Evolutionary conservation across 2,329 filamentous ascomycete genomes (phyloP), one percentile per base, ranked within the genome.

Genomic region (Paracoccidioides brasiliensis): DNA sequence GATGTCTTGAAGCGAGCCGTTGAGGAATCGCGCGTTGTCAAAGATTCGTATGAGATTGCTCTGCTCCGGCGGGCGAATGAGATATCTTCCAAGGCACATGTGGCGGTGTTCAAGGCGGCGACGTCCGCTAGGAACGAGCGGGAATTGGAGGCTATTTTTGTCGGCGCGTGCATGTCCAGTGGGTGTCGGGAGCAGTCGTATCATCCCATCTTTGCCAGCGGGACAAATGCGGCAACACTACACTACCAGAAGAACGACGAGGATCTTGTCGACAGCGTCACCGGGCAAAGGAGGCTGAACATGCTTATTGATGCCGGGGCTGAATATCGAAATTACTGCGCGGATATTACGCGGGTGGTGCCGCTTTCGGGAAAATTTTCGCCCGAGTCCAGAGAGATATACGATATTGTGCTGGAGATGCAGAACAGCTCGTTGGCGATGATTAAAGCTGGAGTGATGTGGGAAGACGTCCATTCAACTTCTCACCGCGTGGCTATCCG

Each of bases 311-410:
- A 98, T 67, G 90, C 91, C 1, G 90, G 89, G 2, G 86, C 84
- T 61, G 91, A 97, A 70, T 95, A 83, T 71, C 74, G 83, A 51
- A 84, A 86, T 62, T 97, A 98, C 68, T 89, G 89, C 35, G 87
- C 86, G 56, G 91, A 97, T 69, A 83, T 97, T 33, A 97, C 93
- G 0, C 82, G 91, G 41, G 93, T 90, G 0, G 82, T 96, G 61
- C 91, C 91, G 4, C 72, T 96, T 28, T 80, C 78, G 12, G 86
- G 87, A 5, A 73, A 73, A 0, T 95, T 89, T 62, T 80, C 81
- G 0, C 69, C 76, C 12, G 85, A 91, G 67, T 84, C 84, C 0
- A 78, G 79, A 50, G 79, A 81, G 8, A 84, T 96, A 53, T 90
- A 96, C 67, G 77, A 80, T 48, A 76, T 93, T 32, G 90, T 95